These are phyloP conservation scores for Podosphaera xanthii DNA, from an alignment of 2,329 filamentous ascomycete genomes.

Conservation along the genomic window DNA sequence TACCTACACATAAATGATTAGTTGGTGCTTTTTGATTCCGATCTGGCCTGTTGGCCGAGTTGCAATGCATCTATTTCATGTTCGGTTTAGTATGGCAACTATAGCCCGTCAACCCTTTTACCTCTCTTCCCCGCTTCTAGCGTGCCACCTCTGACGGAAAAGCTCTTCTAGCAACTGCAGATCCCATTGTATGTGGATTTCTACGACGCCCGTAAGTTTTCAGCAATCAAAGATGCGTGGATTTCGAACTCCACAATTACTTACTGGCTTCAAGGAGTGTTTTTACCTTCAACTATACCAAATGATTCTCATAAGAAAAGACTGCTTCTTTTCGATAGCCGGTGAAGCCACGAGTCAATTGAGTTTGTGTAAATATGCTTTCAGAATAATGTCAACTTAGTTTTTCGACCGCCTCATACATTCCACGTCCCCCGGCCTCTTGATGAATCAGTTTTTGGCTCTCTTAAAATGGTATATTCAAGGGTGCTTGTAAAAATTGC, in stretches of 20 bases:
- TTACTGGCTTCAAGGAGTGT: background rate
- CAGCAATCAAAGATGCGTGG: background rate
- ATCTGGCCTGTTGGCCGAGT: too few species aligned
- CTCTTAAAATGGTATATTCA: slow-evolving; percentile 10
- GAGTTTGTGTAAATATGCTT: background rate
- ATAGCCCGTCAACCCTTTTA: too few species aligned
- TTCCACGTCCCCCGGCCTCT: slow-evolving; percentile 12
- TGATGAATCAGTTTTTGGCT: slow-evolving; percentile 10
- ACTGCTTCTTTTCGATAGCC: background rate
- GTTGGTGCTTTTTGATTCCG: too few species aligned
- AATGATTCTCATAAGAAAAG: background rate
- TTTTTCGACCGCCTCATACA: slow-evolving; percentile 7
- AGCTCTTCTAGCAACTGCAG: too few species aligned
- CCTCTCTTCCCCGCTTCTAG: too few species aligned
- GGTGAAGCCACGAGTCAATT: background rate
- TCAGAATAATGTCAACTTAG: background rate
- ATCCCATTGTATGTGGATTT: too few species aligned
- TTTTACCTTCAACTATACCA: background rate
- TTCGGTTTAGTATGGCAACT: too few species aligned
- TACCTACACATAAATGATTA: too few species aligned
- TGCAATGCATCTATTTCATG: too few species aligned
- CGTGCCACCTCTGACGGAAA: too few species aligned
- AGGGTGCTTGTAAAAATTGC: background rate
- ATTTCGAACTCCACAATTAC: background rate
- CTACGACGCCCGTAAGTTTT: too few species aligned